Evolutionary conservation across 176 grass and related monocot genomes (phyloP), one percentile per base, ranked within the genome.

Genomic region (Eragrostis curvula): DNA sequence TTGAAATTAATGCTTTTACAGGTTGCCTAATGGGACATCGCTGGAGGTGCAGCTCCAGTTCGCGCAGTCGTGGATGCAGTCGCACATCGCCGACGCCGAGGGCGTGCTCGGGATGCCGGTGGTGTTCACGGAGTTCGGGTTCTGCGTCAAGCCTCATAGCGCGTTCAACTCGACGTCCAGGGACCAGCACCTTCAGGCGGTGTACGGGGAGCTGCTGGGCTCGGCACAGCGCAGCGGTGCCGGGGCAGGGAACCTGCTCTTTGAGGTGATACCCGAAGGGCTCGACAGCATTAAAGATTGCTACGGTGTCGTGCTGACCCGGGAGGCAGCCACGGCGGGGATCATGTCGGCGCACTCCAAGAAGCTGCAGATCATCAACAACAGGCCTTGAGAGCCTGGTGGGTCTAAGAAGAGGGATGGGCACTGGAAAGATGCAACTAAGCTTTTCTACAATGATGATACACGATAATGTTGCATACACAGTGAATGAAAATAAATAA

Each of bases 251-350:
- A 49, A 69, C 69, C 89, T 95, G 21, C 81, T 95, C 23, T 95
- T 89, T 87, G 89, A 95, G 75, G 41, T 95, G n/a, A 75, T 95
- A 16, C 82, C 89, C 0, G 84, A 92, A 48, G 92, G 87, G 12
- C 78, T 87, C 0, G 93, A 90, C 10, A 83, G 90, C 85, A 92
- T 95, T 89, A 87, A 92, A 50, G 92, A 95, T 14, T 89, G 92
- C 7, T 95, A 92, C 73, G 89, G 84, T 6, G 78, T 95, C 7
- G 62, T 87, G 64, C 82, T 91, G 15, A 48, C 87, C 10, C 81
- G 70, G 59, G 70, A 81, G 3, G 68, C 73, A 7, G 78, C 60
- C 50, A 95, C 89, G 0, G 82, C 93, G 2, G 52, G 66, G 41
- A 92, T 95, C 39, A 43, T 95, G 63, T 70, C 87, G 5, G 65